Conservation (phyloP, 345 rosid species). For the Luvunga scandens region DNA sequence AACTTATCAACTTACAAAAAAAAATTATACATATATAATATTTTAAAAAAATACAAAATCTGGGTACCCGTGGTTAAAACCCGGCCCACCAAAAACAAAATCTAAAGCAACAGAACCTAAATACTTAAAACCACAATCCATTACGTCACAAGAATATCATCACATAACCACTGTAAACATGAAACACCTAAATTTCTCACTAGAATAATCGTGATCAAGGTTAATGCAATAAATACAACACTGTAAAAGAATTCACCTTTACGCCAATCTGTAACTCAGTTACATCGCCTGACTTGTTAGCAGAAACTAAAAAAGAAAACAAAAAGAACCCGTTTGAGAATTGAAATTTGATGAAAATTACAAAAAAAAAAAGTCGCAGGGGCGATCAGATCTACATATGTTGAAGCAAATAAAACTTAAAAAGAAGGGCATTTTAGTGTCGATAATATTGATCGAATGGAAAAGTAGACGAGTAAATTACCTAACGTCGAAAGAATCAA, state of each 20-base stretch:
- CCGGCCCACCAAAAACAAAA: conserved; percentile 9
- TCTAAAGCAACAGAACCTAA: background rate
- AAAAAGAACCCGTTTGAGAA: background rate
- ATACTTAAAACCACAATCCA: background rate
- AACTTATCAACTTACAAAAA: no score
- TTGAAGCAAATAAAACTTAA: background rate
- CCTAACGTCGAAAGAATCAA: conserved; percentile 35
- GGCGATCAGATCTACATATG: conserved; percentile 11
- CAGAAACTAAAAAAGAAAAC: conserved; percentile 38
- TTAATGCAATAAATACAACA: background rate
- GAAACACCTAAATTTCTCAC: background rate
- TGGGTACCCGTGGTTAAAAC: no score
- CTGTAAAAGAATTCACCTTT: conserved; percentile 43
- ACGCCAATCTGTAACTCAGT: conserved; percentile 90
- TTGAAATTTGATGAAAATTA: background rate
- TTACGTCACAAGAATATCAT: background rate
- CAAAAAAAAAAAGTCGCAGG: no score
- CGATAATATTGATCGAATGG: background rate
- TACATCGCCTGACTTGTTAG: conserved; percentile 73
- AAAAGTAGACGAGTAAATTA: background rate
- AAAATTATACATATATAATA: no score
- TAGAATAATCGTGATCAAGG: background rate
- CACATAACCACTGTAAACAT: background rate
- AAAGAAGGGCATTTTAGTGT: background rate
- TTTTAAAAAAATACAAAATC: no score